These are phyloP conservation scores for Panaeolus papilionaceus DNA, from an alignment of 768 basidiomycete species.

Conservation along the genomic window DNA sequence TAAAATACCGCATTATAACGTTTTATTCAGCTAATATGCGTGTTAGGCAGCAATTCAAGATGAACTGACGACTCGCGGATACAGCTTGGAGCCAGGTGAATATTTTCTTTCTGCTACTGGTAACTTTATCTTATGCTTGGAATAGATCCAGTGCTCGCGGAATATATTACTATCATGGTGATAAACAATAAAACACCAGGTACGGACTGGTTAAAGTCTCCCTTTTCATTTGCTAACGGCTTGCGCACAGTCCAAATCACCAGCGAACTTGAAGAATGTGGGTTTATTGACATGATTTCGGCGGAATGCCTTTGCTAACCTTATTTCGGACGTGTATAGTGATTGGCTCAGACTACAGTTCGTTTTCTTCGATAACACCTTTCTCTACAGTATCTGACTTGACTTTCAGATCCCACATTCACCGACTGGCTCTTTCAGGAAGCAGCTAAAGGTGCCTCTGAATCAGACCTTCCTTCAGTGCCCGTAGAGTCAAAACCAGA, in stretches of 20 bases:
- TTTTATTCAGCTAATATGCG: conserved; percentile 25
- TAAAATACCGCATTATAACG: not conserved
- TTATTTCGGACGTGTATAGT: conserved; percentile 38
- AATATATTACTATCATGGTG: conserved; percentile 95
- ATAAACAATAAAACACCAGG: conserved; percentile 89
- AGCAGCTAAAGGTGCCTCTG: conserved; percentile 72
- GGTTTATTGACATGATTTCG: conserved; percentile 29
- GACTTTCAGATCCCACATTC: conserved; percentile 71
- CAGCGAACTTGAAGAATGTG: conserved; percentile 85
- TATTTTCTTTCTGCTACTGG: conserved; percentile 23
- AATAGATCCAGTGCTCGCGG: conserved; percentile 88
- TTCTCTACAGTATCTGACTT: conserved; percentile 22
- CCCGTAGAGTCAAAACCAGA: conserved; percentile 42
- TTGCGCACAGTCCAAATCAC: conserved; percentile 75
- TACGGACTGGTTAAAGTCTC: conserved; percentile 39
- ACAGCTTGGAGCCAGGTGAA: conserved; percentile 78
- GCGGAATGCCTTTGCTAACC: conserved; percentile 19
- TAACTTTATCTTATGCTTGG: conserved; percentile 25
- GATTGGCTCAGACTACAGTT: conserved; percentile 87
- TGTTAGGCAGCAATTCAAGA: conserved; percentile 77
- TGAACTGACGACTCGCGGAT: conserved; percentile 78
- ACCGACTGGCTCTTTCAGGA: conserved; percentile 90
- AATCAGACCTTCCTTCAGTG: conserved; percentile 49
- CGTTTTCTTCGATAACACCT: conserved; percentile 27
- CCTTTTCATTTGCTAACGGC: conserved; percentile 25